Evolutionary conservation across 352 stramenopile species (phyloP).

Genomic region (Globisporangium recalcitrans): DNA sequence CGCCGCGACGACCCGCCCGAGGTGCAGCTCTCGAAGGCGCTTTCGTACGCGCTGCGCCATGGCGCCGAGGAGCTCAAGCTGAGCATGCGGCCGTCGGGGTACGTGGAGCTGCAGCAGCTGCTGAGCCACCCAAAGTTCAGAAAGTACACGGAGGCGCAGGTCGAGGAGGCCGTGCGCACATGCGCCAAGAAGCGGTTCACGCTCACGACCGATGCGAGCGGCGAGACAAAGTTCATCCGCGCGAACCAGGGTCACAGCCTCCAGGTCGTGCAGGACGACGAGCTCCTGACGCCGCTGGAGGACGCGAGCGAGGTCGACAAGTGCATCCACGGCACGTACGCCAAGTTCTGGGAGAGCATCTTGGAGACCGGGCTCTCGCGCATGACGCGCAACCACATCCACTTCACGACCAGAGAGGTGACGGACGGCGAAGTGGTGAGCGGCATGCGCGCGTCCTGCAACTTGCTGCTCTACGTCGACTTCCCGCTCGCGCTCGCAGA

Average conservation of each 20-base stretch:
- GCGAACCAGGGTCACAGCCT: conserved; percentile 82
- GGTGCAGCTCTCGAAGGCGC: conserved; percentile 70
- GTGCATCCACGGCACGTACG: conserved; percentile 81
- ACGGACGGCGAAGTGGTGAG: conserved; percentile 59
- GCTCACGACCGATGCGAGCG: conserved; percentile 47
- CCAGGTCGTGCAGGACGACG: conserved; percentile 53
- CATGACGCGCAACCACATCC: conserved; percentile 86
- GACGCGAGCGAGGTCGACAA: conserved; percentile 31
- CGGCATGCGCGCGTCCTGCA: conserved; percentile 62
- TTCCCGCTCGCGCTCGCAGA: conserved; percentile 45
- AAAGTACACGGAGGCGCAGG: conserved; percentile 41
- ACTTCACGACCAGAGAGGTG: conserved; percentile 62
- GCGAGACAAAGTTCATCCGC: conserved; percentile 50
- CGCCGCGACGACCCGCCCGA: conserved; percentile 39
- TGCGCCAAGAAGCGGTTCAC: conserved; percentile 77
- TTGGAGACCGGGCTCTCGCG: conserved; percentile 46
- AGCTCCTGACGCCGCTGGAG: conserved; percentile 65
- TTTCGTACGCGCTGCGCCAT: conserved; percentile 75
- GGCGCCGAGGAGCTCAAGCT: conserved; percentile 62
- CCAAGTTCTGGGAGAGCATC: conserved; percentile 66
- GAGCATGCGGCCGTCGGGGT: conserved; percentile 65
- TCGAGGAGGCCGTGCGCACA: conserved; percentile 59
- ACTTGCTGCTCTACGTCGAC: conserved; percentile 78
- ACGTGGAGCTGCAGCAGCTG: conserved; percentile 47
- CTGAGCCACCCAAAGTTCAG: conserved; percentile 51